Evolutionary conservation across 257 asterid species (phyloP), one percentile per base, ranked within the genome.

Genomic region (Nicotiana knightiana): DNA sequence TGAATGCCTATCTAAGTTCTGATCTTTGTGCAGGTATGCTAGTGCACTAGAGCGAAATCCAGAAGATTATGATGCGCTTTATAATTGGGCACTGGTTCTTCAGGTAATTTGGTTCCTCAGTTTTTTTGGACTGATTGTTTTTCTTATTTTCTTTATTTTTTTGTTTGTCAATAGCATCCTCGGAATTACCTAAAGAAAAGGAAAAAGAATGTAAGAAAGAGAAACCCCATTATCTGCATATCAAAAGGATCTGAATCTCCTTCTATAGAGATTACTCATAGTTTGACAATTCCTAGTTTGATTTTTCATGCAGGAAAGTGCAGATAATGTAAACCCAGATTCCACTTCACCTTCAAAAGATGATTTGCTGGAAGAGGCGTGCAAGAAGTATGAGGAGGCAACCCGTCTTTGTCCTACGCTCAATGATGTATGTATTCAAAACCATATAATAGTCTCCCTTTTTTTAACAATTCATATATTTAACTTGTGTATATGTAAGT

Each of bases 41-140:
- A 91, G 87, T 88, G 93, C 98, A 58, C 67, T 96, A 81, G 98
- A 93, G 90, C 91, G 93, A 90, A 94, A 96, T 87, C 98, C 98
- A 28, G 97, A 89, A 17, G 99, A 96, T 87, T 93, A 89, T 86
- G 98, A 96, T 87, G 99, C 99, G 30, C 91, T 96, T 87, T 96
- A 96, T 86, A 96, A 94, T 85, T 96, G 99, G 99, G 99, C 98
- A 37, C 89, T 96, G 83, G 98, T 96, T 86, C 98, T 96, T 89
- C 98, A 96, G 98, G 99, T 93, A 79, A 51, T 75, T 51, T 75
- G 63, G 61, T 75, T 75, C 28, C 26, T 51, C 16, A 26, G 80
- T 51, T 75, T 51, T 32, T 51, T 21, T 75, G 63, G 46, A 24
- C 39, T 24, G 61, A 73, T 84, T 33, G 66, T 75, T 71, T 39